Percentiles rank a stretch among this genome's conserved stretches.
Conservation (phyloP, 305 asterid species). For the Plantago lanceolata region DNA sequence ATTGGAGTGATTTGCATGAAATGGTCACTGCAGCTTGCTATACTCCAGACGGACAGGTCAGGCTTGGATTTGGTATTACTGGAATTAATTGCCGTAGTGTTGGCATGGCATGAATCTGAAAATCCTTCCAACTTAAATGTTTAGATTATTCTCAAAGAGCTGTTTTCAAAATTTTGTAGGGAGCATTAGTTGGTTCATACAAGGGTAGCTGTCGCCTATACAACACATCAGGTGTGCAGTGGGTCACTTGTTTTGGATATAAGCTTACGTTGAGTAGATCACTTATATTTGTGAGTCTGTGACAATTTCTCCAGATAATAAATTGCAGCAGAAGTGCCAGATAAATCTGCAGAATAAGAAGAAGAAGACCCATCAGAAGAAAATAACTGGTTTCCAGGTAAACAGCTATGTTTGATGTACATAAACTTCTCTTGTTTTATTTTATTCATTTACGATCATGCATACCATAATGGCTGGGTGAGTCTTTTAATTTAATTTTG, state of each 20-base stretch:
- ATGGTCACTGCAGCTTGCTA: slow-evolving; percentile 99
- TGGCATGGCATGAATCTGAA: slow-evolving; percentile 14
- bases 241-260: slow-evolving; percentile 17
- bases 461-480: background rate
- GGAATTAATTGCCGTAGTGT: slow-evolving; percentile 12
- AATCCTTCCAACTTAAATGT: slow-evolving; percentile 8
- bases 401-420: background rate
- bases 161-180: slow-evolving; percentile 43
- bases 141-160: slow-evolving; percentile 25
- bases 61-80: slow-evolving; percentile 24
- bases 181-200: slow-evolving; percentile 92
- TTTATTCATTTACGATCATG: background rate
- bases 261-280: slow-evolving; percentile 10
- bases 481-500: too few species aligned
- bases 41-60: slow-evolving; percentile 99
- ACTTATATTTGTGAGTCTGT: slow-evolving; percentile 14
- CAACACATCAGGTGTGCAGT: slow-evolving; percentile 66
- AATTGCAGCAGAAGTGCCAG: slow-evolving; percentile 59
- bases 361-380: slow-evolving; percentile 87
- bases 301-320: slow-evolving; percentile 51
- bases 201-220: slow-evolving; percentile 89
- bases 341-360: slow-evolving; percentile 84
- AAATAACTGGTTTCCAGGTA: slow-evolving; percentile 97
- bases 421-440: background rate
- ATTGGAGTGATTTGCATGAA: slow-evolving; percentile 96